These are phyloP conservation scores for Fusarium longipes DNA, from an alignment of 2,329 filamentous ascomycete genomes.

Conservation along the genomic window DNA sequence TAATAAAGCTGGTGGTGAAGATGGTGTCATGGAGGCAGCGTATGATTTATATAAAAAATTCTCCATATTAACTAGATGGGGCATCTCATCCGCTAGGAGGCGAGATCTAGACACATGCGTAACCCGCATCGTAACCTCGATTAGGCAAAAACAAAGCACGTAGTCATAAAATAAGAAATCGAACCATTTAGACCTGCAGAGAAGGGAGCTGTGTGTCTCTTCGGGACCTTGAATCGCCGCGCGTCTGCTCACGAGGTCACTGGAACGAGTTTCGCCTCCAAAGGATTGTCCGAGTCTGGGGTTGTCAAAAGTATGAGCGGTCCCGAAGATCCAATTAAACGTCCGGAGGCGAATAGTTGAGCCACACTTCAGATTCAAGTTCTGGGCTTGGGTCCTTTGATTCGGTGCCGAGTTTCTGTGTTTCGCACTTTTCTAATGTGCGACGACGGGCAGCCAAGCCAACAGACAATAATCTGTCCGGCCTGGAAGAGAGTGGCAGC, in stretches of 20 bases:
- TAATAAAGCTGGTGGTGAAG: constrained; percentile 18
- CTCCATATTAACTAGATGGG: constrained; percentile 29
- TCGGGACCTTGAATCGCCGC: constrained; percentile 36
- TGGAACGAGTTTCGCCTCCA: constrained; percentile 9
- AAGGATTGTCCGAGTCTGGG: constrained; percentile 6
- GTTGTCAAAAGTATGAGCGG: constrained; percentile 28
- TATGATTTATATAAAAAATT: constrained; percentile 38
- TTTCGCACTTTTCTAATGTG: constrained; percentile 17
- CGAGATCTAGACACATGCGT: constrained; percentile 36
- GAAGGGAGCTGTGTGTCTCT: constrained; percentile 3
- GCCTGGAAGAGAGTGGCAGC: constrained; percentile 13
- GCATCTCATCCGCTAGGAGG: constrained; percentile 34
- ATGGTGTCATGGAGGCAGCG: constrained; percentile 17
- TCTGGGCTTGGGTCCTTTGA: neutral
- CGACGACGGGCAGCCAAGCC: neutral
- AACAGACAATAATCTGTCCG: constrained; percentile 14
- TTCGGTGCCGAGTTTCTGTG: constrained; percentile 15
- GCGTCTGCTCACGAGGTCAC: constrained; percentile 33
- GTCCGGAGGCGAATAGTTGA: constrained; percentile 24
- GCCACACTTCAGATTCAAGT: neutral
- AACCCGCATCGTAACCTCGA: constrained; percentile 33
- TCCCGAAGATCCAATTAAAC: constrained; percentile 36
- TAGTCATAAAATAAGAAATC: constrained; percentile 32
- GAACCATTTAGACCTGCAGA: constrained; percentile 39
- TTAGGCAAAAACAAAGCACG: constrained; percentile 39